Evolutionary conservation across 2,329 filamentous ascomycete species (phyloP).

Genomic region (Stylonectria norvegica): DNA sequence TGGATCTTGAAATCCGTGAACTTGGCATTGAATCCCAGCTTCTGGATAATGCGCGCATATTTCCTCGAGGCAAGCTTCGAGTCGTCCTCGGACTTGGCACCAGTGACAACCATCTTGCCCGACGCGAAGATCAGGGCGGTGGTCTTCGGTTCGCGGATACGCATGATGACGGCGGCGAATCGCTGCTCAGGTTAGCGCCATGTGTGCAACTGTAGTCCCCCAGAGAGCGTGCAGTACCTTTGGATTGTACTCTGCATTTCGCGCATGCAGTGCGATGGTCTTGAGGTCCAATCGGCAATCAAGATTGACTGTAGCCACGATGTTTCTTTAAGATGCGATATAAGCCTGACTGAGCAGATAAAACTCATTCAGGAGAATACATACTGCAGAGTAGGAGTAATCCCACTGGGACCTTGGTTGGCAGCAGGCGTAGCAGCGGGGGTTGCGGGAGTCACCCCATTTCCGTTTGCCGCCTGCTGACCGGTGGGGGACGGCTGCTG

Average conservation of each 20-base stretch:
- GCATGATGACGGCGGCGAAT: constrained; percentile 99
- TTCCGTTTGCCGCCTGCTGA: constrained; percentile 61
- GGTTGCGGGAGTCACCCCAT: constrained; percentile 82
- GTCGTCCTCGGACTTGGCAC: constrained; percentile 96
- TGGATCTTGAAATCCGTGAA: constrained; percentile 99
- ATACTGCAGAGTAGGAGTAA: constrained; percentile 95
- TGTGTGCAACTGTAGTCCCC: constrained; percentile 1
- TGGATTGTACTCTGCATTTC: constrained; percentile 98
- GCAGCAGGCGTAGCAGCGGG: constrained; percentile 89
- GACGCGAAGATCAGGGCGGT: constrained; percentile 97
- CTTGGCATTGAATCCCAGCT: constrained; percentile 98
- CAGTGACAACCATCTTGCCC: constrained; percentile 99
- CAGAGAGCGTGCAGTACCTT: constrained; percentile 64
- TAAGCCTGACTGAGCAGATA: constrained; percentile 49
- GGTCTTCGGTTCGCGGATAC: constrained; percentile 98
- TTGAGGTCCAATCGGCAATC: constrained; percentile 97
- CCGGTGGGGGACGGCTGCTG: constrained; percentile 40
- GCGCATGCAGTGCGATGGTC: constrained; percentile 96
- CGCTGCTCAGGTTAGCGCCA: constrained; percentile 57
- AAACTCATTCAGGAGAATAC: constrained; percentile 52
- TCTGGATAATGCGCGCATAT: constrained; percentile 98
- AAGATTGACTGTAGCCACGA: constrained; percentile 97
- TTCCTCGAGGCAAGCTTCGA: constrained; percentile 96
- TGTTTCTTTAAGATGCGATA: constrained; percentile 67
- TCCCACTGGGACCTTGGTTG: constrained; percentile 77